These are phyloP conservation scores for Ganoderma lingzhi DNA, from an alignment of 1,284 basidiomycete genomes.

Conservation along the genomic window DNA sequence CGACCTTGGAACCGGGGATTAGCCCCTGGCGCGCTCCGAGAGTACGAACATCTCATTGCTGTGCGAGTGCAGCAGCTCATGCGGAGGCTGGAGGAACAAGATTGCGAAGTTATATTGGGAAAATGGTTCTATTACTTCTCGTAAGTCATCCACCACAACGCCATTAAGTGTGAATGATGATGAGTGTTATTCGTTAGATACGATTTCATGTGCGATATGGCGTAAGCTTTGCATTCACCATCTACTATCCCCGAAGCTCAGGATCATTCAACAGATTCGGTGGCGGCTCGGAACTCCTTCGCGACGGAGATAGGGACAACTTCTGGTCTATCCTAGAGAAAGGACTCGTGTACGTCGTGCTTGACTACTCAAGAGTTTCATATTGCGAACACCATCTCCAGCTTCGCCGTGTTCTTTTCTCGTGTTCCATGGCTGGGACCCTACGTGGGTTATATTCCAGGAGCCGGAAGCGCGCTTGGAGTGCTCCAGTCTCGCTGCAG, in stretches of 20 bases:
- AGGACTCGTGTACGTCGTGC: not conserved
- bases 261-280: slow-evolving; percentile 30
- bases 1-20: slow-evolving; percentile 36
- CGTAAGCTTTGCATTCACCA: slow-evolving; percentile 21
- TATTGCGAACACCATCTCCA: not conserved
- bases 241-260: not conserved
- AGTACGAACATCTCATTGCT: slow-evolving; percentile 31
- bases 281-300: slow-evolving; percentile 33
- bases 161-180: not conserved
- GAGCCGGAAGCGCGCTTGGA: slow-evolving; percentile 11
- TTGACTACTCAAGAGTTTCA: not conserved
- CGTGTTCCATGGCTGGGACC: slow-evolving; percentile 17
- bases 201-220: slow-evolving; percentile 42
- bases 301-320: slow-evolving; percentile 26
- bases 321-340: slow-evolving; percentile 23
- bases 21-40: slow-evolving; percentile 34
- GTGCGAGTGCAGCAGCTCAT: slow-evolving; percentile 32
- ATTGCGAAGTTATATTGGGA: slow-evolving; percentile 28
- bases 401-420: not conserved
- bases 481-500: slow-evolving; percentile 10
- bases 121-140: slow-evolving; percentile 34
- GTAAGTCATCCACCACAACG: slow-evolving; percentile 21
- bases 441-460: slow-evolving; percentile 27
- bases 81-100: slow-evolving; percentile 23
- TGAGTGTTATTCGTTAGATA: not conserved